A percentile compares a stretch with the other conserved stretches of the same genome.
Conservation (phyloP, 2,329 filamentous ascomycete genomes). For the Tympanopsis confertula region DNA sequence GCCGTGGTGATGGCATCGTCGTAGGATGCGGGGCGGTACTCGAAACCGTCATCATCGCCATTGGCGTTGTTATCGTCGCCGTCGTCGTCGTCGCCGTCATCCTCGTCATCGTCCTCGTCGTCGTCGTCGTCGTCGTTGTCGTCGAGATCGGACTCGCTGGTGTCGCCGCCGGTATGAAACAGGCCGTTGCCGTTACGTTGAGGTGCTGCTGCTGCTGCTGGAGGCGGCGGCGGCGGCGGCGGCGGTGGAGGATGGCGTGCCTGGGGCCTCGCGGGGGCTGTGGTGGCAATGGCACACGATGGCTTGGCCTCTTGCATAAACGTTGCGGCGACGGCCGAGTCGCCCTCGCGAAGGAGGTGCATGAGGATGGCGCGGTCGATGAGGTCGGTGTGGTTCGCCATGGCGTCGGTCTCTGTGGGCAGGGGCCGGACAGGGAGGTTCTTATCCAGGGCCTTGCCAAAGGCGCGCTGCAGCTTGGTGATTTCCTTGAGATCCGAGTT, state of each 20-base stretch:
- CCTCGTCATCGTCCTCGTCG: constrained; percentile 15
- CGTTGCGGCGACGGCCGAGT: constrained; percentile 76
- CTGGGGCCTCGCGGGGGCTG: constrained; percentile 2
- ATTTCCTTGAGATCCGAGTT: constrained; percentile 74
- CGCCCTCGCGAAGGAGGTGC: constrained; percentile 88
- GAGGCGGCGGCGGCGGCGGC: background rate
- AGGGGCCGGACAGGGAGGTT: constrained; percentile 33
- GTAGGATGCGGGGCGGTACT: too few species aligned
- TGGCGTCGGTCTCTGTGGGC: constrained; percentile 65
- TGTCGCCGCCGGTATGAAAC: background rate
- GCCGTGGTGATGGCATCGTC: constrained; percentile 4
- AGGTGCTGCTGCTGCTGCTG: constrained; percentile 3
- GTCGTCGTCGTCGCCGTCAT: constrained; percentile 8
- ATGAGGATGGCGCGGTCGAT: constrained; percentile 92
- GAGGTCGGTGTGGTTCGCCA: constrained; percentile 62
- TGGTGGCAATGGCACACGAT: constrained; percentile 3
- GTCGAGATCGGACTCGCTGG: constrained; percentile 6
- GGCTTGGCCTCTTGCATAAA: constrained; percentile 60
- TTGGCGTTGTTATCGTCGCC: constrained; percentile 8
- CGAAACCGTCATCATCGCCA: too few species aligned
- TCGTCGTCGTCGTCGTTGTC: constrained; percentile 18
- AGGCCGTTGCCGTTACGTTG: constrained; percentile 8
- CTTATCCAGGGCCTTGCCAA: constrained; percentile 76
- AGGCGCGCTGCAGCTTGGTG: constrained; percentile 70
- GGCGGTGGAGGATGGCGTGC: constrained; percentile 7